Evolutionary conservation across 306 rosid genomes (phyloP).

Genomic region (Alnus glutinosa): DNA sequence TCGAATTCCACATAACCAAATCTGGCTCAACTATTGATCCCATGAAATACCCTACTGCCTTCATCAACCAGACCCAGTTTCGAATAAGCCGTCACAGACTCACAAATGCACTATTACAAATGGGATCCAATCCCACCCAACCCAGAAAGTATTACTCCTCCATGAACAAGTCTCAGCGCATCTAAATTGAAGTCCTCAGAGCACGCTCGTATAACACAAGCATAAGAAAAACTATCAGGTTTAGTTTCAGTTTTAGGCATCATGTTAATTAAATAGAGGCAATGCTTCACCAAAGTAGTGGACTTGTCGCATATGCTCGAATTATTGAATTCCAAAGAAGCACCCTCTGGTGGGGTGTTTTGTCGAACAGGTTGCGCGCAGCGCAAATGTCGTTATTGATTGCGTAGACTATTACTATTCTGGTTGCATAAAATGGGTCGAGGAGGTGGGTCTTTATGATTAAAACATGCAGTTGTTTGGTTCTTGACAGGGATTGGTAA

Average conservation of each 20-base stretch:
- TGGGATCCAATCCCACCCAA: slow-evolving; percentile 31
- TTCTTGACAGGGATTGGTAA: slow-evolving; percentile 51
- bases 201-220: slow-evolving; percentile 45
- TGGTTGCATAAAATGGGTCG: slow-evolving; percentile 82
- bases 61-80: slow-evolving; percentile 65
- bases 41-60: slow-evolving; percentile 60
- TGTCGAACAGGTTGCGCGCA: slow-evolving; percentile 67
- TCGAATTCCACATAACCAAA: slow-evolving; percentile 78
- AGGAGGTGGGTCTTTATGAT: slow-evolving; percentile 49
- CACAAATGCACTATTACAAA: slow-evolving; percentile 51
- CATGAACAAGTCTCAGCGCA: slow-evolving; percentile 40
- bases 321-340: slow-evolving; percentile 87
- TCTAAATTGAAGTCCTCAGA: slow-evolving; percentile 37
- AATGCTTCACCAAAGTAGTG: slow-evolving; percentile 48
- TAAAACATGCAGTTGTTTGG: slow-evolving; percentile 64
- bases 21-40: slow-evolving; percentile 49
- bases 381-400: slow-evolving; percentile 37
- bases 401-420: slow-evolving; percentile 52
- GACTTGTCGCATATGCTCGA: slow-evolving; percentile 66
- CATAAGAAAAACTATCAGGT: slow-evolving; percentile 57
- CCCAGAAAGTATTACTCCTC: slow-evolving; percentile 38
- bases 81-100: slow-evolving; percentile 50
- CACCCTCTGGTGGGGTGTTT: slow-evolving; percentile 55
- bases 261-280: slow-evolving; percentile 43
- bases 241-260: slow-evolving; percentile 48